Base-by-base conservation (phyloP, 2,329 filamentous ascomycete species). In the Monilinia fructigena region DNA sequence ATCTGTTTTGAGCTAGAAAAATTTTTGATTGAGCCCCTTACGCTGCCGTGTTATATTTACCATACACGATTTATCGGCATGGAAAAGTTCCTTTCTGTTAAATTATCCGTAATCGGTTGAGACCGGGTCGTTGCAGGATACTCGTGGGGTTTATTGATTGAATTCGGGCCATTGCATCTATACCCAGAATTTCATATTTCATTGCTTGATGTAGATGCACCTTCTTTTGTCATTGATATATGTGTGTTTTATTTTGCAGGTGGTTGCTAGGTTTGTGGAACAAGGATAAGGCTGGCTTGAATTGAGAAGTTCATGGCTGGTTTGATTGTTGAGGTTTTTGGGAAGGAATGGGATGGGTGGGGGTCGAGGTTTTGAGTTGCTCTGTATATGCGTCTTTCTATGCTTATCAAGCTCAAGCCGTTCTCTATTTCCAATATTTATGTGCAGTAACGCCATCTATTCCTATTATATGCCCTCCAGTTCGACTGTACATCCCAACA, bases 201-300 rank as follows among this genome's bases (percentile, higher is more conserved):
- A 45, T 42, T 28, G 55, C 55, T 58, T 31, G 16, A 48, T 48
- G 56, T 35, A 35, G 16, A 59, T 59, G 42, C 26, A 59, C 23
- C 40, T 59, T 23, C 11, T 59, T 59, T n/a, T n/a, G 40, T 47
- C 40, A 6, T 47, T 59, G 28, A n/a, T 10, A 48, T 47, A 12
- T 59, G 47, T 2, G 31, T 47, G 10, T 59, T n/a, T 4, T 59
- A 20, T 26, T 59, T 16, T 59, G 26, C 18, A 48, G 42, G 6
- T 23, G 6, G 7, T n/a, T 16, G 23, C 42, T 10, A 16, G 12
- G 26, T 23, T 18, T 48, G 26, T 48, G 26, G n/a, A 48, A 48
- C 26, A 35, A n/a, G 26, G 10, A 47, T 31, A 31, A 20, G 55
- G 18, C 23, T 59, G 26, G 40, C 42, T 59, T 35, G 55, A 14